These are phyloP conservation scores for Coelastrella sp. DNA, from an alignment of 139 green algal species.

Conservation along the genomic window DNA sequence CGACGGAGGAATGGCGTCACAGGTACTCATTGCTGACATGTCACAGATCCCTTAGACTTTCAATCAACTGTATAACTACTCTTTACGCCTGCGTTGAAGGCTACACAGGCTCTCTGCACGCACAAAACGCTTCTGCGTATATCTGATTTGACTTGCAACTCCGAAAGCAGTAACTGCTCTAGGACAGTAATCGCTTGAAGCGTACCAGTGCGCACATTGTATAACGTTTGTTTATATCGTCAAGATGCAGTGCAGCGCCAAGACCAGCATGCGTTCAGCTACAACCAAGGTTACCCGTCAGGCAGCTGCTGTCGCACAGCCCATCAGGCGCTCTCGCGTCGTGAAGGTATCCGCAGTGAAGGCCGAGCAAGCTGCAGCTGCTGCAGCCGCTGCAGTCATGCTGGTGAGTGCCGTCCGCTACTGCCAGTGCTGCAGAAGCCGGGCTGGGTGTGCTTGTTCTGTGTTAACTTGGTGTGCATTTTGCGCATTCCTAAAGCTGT, in stretches of 20 bases:
- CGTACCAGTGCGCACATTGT: not conserved
- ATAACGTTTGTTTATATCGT: not conserved
- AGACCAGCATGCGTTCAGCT: not conserved
- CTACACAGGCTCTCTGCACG: not conserved
- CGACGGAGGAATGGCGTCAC: not conserved
- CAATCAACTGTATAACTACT: not conserved
- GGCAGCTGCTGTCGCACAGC: not conserved
- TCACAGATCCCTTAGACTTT: not conserved
- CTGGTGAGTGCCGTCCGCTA: not conserved
- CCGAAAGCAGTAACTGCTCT: not conserved
- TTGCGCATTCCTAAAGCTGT: too few species aligned
- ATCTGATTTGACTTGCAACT: not conserved
- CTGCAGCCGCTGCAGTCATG: not conserved
- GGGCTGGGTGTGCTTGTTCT: too few species aligned
- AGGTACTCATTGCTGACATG: constrained; percentile 8
- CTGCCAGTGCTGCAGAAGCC: too few species aligned
- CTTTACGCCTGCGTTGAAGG: not conserved
- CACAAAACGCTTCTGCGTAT: not conserved
- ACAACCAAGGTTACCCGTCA: not conserved
- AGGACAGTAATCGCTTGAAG: not conserved
- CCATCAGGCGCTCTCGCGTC: not conserved
- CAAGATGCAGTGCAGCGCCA: constrained; percentile 1
- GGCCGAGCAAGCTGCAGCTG: not conserved
- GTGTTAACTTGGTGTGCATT: too few species aligned
- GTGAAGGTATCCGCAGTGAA: not conserved